A percentile compares a stretch with the other conserved stretches of the same genome.
Conservation (phyloP, 2,329 filamentous ascomycete genomes). For the Xylariales sp. region DNA sequence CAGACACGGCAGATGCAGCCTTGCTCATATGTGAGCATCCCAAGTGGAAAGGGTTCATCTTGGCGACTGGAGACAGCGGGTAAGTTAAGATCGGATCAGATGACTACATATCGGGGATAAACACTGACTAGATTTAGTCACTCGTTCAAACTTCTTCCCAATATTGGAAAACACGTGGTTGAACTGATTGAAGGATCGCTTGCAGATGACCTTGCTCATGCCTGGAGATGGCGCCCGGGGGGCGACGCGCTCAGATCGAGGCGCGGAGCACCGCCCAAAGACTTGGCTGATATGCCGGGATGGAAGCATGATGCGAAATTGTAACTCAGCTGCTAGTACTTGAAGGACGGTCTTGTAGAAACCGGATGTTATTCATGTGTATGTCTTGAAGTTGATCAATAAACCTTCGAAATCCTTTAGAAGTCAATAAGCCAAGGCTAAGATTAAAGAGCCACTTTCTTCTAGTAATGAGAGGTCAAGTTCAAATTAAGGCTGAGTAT, state of each 20-base stretch:
- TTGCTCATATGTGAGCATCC: constrained; percentile 30
- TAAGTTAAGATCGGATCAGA: too few relatives aligned
- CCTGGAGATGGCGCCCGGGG: constrained; percentile 41
- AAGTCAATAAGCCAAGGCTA: too few relatives aligned
- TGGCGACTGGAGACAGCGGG: constrained; percentile 44
- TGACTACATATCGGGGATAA: too few relatives aligned
- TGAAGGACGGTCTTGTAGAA: too few relatives aligned
- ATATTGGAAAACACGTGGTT: constrained; percentile 41
- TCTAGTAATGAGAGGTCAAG: too few relatives aligned
- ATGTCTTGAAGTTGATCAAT: too few relatives aligned
- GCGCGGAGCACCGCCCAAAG: constrained; percentile 34
- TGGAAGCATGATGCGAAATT: constrained; percentile 27
- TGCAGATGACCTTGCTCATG: constrained; percentile 30
- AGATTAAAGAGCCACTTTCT: too few relatives aligned
- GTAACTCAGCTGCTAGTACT: too few relatives aligned
- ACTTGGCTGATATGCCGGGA: constrained; percentile 39
- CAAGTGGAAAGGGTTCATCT: constrained; percentile 37
- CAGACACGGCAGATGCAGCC: constrained; percentile 27
- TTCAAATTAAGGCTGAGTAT: too few relatives aligned
- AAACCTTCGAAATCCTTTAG: too few relatives aligned
- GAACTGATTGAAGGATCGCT: constrained; percentile 36
- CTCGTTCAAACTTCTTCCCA: constrained; percentile 40
- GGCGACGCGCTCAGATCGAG: constrained; percentile 38
- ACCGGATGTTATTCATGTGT: too few relatives aligned
- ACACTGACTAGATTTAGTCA: too few relatives aligned